Conservation (phyloP, 805 yeast species). For the Wickerhamiella qilinensis region DNA sequence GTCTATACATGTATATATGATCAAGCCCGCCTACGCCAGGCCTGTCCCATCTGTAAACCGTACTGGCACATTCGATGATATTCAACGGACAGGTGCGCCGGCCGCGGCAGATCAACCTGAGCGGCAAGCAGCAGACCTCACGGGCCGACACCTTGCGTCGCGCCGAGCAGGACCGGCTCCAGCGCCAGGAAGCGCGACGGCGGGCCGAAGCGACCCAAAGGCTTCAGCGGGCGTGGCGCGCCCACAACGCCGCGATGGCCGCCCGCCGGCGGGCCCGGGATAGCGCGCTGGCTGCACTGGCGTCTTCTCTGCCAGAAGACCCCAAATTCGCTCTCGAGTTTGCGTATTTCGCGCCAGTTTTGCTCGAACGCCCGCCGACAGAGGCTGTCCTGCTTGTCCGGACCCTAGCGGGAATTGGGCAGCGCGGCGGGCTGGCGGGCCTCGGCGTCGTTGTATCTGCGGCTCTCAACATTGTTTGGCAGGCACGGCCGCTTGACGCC, state of each 20-base stretch:
- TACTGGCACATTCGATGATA: too few relatives aligned
- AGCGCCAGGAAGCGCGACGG: conserved; percentile 40
- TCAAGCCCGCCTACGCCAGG: too few relatives aligned
- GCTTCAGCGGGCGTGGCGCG: conserved; percentile 36
- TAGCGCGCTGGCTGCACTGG: too few relatives aligned
- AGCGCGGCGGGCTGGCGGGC: neutral
- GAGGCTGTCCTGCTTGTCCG: neutral
- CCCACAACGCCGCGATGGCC: too few relatives aligned
- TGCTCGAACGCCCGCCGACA: neutral
- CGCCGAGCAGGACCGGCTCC: conserved; percentile 48
- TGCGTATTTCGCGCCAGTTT: too few relatives aligned
- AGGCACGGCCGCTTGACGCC: neutral
- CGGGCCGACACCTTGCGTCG: conserved; percentile 36
- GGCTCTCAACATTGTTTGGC: neutral
- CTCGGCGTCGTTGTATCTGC: neutral
- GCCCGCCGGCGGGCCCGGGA: too few relatives aligned
- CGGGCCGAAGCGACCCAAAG: conserved; percentile 32
- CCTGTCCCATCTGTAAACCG: too few relatives aligned
- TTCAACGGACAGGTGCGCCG: conserved; percentile 52
- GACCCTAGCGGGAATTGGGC: neutral
- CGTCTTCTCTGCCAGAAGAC: too few relatives aligned
- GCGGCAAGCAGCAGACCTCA: conserved; percentile 26
- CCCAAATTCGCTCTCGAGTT: too few relatives aligned
- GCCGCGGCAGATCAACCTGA: conserved; percentile 45
- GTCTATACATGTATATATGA: too few relatives aligned